These are phyloP conservation scores for Xylariaceae sp. DNA, from an alignment of 2,329 filamentous ascomycete species.

Conservation along the genomic window DNA sequence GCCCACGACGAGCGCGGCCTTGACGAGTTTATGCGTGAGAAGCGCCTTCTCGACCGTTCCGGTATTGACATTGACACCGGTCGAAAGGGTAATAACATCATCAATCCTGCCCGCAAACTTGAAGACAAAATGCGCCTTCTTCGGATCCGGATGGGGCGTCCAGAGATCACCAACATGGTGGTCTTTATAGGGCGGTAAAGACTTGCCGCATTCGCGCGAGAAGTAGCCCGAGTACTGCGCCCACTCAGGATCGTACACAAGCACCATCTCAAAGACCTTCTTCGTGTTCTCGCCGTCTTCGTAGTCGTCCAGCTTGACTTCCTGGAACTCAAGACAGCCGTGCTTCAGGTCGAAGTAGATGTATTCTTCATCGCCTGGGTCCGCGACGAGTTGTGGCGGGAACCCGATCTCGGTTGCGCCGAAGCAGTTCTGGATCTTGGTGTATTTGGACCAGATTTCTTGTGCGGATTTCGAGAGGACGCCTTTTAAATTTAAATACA, in stretches of 20 bases:
- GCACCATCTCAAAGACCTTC: slow-evolving; percentile 22
- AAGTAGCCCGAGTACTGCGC: slow-evolving; percentile 18
- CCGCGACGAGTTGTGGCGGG: slow-evolving; percentile 16
- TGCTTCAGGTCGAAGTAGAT: slow-evolving; percentile 20
- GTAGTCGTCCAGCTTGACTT: slow-evolving; percentile 13
- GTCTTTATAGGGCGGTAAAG: slow-evolving; percentile 4
- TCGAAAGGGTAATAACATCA: slow-evolving; percentile 24
- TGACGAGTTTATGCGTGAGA: slow-evolving; percentile 4
- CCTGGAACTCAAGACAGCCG: slow-evolving; percentile 18
- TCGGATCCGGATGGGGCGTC: slow-evolving; percentile 23
- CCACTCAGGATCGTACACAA: slow-evolving; percentile 8
- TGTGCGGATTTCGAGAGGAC: slow-evolving; percentile 15
- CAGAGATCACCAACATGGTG: slow-evolving; percentile 22
- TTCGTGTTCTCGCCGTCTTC: slow-evolving; percentile 7
- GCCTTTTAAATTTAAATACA: slow-evolving; percentile 4
- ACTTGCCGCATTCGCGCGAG: slow-evolving; percentile 12
- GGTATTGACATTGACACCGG: slow-evolving; percentile 22
- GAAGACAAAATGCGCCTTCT: slow-evolving; percentile 20
- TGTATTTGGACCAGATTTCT: slow-evolving; percentile 18
- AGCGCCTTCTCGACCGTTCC: slow-evolving; percentile 18
- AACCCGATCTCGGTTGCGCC: slow-evolving; percentile 17
- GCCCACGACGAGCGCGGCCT: slow-evolving; percentile 18
- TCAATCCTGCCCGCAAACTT: slow-evolving; percentile 25
- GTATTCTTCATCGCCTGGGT: slow-evolving; percentile 20
- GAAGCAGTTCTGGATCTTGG: slow-evolving; percentile 17